Base-by-base conservation (phyloP, 352 stramenopile genomes). In the Phytophthora pluvialis region DNA sequence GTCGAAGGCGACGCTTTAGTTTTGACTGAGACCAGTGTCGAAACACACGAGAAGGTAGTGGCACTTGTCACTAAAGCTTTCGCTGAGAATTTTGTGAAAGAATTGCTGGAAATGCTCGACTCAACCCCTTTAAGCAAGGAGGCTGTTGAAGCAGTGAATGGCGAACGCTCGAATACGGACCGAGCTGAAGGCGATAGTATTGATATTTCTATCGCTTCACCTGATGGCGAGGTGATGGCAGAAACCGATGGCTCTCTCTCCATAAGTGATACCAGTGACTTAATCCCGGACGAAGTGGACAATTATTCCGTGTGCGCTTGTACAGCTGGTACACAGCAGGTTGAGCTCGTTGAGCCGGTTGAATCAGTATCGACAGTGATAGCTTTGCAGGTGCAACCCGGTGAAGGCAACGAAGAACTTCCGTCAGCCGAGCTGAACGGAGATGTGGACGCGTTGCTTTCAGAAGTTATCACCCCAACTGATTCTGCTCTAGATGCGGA, bases 1-100 rank as follows among this genome's bases (percentile, higher is more conserved):
- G 7, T 21, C 39, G 15, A 52, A 10, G 26, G 3, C 38, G 16
- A 10, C 16, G n/a, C 1, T 55, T n/a, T 10, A 43, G 36, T 21
- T 29, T 18, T 21, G 16, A 21, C 26, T 25, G 50, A 54, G 8
- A 13, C 9, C 9, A 15, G 10, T 26, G 12, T 21, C 6, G 10
- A 15, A 40, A 36, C 43, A 46, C 31, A 18, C 10, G 47, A 61
- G 13, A 18, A 51, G 18, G n/a, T 33, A 25, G 32, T 59, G 35
- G n/a, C 32, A 13, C 9, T 28, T 18, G 10, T 60, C 5, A 51
- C 57, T 6, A 67, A 67, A 49, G 5, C 3, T 33, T 52, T 62
- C 33, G 64, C 57, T 46, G 32, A 40, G 12, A 56, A 26, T 2
- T 71, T 71, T 50, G 43, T 71, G 26, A 55, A 48, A 50, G 48